These are phyloP conservation scores for Phtheirospermum japonicum DNA, from an alignment of 257 asterid species.

Conservation along the genomic window DNA sequence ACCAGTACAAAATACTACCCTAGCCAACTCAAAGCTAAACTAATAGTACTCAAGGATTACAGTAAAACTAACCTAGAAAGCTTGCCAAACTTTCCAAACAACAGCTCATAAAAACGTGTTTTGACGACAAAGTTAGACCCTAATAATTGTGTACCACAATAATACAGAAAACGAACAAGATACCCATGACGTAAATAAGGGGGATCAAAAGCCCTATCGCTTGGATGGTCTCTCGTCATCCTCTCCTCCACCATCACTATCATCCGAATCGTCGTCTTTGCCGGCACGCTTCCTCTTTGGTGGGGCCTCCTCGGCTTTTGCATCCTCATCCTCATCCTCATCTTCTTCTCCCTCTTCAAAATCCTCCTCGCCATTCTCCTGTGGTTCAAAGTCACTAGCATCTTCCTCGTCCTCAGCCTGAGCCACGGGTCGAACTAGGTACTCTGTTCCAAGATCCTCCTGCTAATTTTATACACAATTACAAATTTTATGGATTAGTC, in stretches of 20 bases:
- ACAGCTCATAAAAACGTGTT: not conserved
- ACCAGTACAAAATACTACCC: not conserved
- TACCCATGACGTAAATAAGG: not conserved
- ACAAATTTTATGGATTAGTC: no score
- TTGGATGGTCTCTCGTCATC: slow-evolving; percentile 80
- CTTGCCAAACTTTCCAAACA: not conserved
- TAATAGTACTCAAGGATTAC: not conserved
- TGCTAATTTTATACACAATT: slow-evolving; percentile 9
- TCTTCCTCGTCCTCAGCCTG: slow-evolving; percentile 89
- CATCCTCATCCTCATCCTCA: slow-evolving; percentile 50
- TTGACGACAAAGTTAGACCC: not conserved
- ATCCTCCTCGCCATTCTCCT: slow-evolving; percentile 66
- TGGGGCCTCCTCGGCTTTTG: slow-evolving; percentile 57
- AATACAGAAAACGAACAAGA: not conserved
- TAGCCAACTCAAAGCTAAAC: not conserved
- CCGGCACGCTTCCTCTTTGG: slow-evolving; percentile 74
- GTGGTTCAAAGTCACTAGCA: slow-evolving; percentile 83
- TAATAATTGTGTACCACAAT: not conserved
- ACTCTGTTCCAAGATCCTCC: slow-evolving; percentile 90
- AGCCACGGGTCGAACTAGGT: slow-evolving; percentile 70
- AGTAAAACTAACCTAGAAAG: not conserved
- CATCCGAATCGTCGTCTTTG: slow-evolving; percentile 62
- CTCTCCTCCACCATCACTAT: slow-evolving; percentile 63
- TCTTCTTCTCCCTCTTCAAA: slow-evolving; percentile 50
- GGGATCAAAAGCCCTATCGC: slow-evolving; percentile 41